Evolutionary conservation across 305 asterid genomes (phyloP), one percentile per base, ranked within the genome.

Genomic region (Withania somnifera): DNA sequence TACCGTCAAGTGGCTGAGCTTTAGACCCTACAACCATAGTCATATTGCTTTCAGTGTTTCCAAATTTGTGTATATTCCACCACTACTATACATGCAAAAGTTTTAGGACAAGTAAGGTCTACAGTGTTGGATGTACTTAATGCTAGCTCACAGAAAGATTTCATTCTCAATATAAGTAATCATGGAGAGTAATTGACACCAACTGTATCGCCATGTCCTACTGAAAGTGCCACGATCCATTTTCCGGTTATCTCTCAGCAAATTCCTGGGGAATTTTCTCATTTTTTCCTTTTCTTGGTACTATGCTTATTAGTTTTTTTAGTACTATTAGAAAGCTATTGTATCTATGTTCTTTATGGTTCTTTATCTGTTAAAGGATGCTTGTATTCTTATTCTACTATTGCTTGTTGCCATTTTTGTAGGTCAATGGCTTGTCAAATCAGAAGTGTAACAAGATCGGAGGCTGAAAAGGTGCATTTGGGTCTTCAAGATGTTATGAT

Each of bases 381-480:
- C 14, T 50, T 82, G 32, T 78, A 56, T 51, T 81, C 47, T 88
- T 79, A 81, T 68, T 11, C 24, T 58, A 13, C 24, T 58, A 13
- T 69, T 81, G 51, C 78, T 79, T 58, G 69, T 64, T 58, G 77
- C 68, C 79, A 58, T 83, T 38, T 82, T 82, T 87, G 24, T 40
- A 95, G 99, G 91, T 85, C 91, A 47, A 84, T 81, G 85, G 64
- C 67, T 84, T 92, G 89, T 84, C 92, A 84, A 85, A 88, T 88
- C 88, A 94, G 87, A 77, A 84, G 89, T 81, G 85, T 81, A 56
- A 60, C 91, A 47, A 81, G 86, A 86, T 87, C 82, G 84, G 88
- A 69, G 86, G 82, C 90, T 88, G 98, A 95, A 82, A 94, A 92
- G 98, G 99, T 95, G 88, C 85, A 36, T 53, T 19, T 24, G 47